Evolutionary conservation across 2,329 filamentous ascomycete species (phyloP).

Genomic region (Scytalidium sp.): DNA sequence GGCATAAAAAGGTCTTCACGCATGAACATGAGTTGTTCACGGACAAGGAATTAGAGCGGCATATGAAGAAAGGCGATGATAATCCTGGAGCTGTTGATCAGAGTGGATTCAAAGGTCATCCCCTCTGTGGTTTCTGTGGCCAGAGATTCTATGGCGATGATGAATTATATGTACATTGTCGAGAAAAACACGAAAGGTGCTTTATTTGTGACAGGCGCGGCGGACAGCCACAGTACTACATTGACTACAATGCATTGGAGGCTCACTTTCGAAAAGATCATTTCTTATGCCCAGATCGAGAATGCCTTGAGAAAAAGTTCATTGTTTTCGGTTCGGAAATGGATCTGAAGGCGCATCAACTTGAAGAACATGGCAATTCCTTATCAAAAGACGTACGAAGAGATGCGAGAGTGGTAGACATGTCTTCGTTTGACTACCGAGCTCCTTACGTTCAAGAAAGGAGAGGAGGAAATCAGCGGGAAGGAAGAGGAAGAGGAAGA

Average conservation of each 20-base stretch:
- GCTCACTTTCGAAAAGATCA: slow-evolving; percentile 86
- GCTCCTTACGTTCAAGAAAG: slow-evolving; percentile 63
- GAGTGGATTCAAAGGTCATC: slow-evolving; percentile 94
- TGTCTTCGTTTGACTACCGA: slow-evolving; percentile 80
- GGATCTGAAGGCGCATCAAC: slow-evolving; percentile 89
- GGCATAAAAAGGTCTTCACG: slow-evolving; percentile 97
- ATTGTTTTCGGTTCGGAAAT: slow-evolving; percentile 94
- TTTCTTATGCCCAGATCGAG: slow-evolving; percentile 77
- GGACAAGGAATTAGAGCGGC: slow-evolving; percentile 73
- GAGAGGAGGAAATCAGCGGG: slow-evolving; percentile 42
- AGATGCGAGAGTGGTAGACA: slow-evolving; percentile 81
- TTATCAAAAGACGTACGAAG: slow-evolving; percentile 79
- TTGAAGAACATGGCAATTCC: slow-evolving; percentile 76
- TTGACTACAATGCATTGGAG: slow-evolving; percentile 83
- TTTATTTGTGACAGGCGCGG: slow-evolving; percentile 77
- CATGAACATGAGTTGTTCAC: slow-evolving; percentile 96
- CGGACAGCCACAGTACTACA: slow-evolving; percentile 78
- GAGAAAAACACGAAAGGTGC: slow-evolving; percentile 91
- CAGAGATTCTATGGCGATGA: slow-evolving; percentile 94
- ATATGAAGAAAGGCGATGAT: slow-evolving; percentile 90
- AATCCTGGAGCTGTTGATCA: slow-evolving; percentile 86
- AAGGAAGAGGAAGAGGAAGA: slow-evolving; percentile 48
- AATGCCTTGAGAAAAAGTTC: slow-evolving; percentile 96
- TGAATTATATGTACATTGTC: slow-evolving; percentile 89
- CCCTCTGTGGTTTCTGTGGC: slow-evolving; percentile 88